Base-by-base conservation (phyloP, 192 early-diverging fungal species). In the Chytriomyces hyalinus region DNA sequence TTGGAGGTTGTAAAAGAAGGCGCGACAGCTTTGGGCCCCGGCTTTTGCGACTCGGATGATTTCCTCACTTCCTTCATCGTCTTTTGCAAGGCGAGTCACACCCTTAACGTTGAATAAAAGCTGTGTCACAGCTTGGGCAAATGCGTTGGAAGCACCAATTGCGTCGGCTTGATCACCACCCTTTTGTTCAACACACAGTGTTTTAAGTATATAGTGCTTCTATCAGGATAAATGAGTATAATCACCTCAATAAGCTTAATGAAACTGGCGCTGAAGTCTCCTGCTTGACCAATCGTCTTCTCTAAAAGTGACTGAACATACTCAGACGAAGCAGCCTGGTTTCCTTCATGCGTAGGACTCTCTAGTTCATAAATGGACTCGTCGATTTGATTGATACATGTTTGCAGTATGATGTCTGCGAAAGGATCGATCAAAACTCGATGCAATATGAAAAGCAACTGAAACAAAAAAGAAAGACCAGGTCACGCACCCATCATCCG, bases 291-390 rank as follows among this genome's bases (percentile, higher is more conserved):
- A 65, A 83, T 82, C 11, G 91, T 91, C 73, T 93, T 93, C 82
- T 98, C 97, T 72, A 97, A 90, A 80, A 96, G 93, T 4, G 95
- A 93, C 49, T 97, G 86, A 13, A 93, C 93, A 79, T 95, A 95
- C 83, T 97, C 95, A 6, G 95, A 93, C 0, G 95, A 94, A 0
- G 94, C 91, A 11, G 94, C 93, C 73, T 91, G 88, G 81, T 97
- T 97, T 24, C 95, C 94, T 50, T 90, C 87, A 63, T 93, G 91
- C 17, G 91, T 87, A 20, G 95, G 91, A 43, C 91, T 86, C 77
- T 94, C 94, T 20, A 97, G 82, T 64, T 95, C 91, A 76, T 95
- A 96, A 26, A 96, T 87, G 10, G 94, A 89, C 77, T 98, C 96
- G 73, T 96, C 92, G 45, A 97, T 90, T 80, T 93, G 94, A 80